Percentiles rank a stretch among this genome's conserved stretches.
Evolutionary conservation across 345 rosid genomes (phyloP).

Genomic region (Triadica sebifera): DNA sequence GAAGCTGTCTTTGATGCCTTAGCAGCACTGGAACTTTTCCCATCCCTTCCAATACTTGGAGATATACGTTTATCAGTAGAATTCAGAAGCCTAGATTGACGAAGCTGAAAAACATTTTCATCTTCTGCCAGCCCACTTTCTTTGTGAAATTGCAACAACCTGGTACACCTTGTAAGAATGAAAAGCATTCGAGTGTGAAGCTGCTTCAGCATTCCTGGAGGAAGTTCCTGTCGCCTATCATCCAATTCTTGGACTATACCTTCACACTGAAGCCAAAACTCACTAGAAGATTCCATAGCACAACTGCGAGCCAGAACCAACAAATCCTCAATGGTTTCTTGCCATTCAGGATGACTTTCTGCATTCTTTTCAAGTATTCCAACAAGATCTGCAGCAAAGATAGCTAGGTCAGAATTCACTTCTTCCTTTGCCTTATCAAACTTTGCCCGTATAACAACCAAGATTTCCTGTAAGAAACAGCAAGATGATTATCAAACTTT

Average conservation of each 20-base stretch:
- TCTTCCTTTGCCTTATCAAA: conserved; percentile 99
- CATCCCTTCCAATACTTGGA: conserved; percentile 43
- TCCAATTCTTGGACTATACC: conserved; percentile 98
- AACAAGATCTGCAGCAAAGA: conserved; percentile 96
- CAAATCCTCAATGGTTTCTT: conserved; percentile 96
- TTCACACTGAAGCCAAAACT: conserved; percentile 99
- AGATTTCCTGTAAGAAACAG: conserved; percentile 56
- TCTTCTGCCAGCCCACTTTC: conserved; percentile 89
- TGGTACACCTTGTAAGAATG: conserved; percentile 95
- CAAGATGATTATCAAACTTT: conserved; percentile 60
- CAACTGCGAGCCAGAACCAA: conserved; percentile 93
- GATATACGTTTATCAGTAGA: conserved; percentile 72
- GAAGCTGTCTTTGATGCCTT: conserved; percentile 53
- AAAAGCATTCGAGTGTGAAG: conserved; percentile 98
- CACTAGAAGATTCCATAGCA: conserved; percentile 89
- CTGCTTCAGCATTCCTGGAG: conserved; percentile 86
- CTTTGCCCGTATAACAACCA: conserved; percentile 79
- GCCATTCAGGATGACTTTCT: conserved; percentile 97
- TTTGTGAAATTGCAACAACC: conserved; percentile 96
- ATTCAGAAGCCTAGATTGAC: conserved; percentile 70
- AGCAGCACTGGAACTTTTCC: conserved; percentile 61
- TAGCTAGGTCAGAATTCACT: conserved; percentile 96
- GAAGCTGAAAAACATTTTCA: conserved; percentile 70
- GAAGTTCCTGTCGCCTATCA: conserved; percentile 97
- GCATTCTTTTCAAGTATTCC: conserved; percentile 96